Evolutionary conservation across 345 rosid species (phyloP).

Genomic region (Aurinia saxatilis): DNA sequence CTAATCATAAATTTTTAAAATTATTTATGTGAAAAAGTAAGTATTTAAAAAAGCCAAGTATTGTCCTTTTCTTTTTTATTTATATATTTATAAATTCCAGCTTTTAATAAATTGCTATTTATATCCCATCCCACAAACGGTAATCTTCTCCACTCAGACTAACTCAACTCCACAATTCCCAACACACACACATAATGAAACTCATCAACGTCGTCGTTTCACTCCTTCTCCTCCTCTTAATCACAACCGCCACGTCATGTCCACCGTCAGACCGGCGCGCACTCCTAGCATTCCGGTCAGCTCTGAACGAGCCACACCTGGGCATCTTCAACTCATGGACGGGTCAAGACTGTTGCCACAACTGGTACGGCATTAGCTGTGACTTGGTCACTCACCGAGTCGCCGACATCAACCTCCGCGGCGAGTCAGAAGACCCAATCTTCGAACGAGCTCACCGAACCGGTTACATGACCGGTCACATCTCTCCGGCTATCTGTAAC

Average conservation of each 20-base stretch:
- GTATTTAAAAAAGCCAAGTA: neutral
- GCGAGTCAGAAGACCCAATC: slow-evolving; percentile 85
- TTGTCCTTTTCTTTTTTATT: neutral
- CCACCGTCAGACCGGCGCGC: slow-evolving; percentile 71
- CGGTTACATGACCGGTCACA: slow-evolving; percentile 75
- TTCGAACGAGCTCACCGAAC: slow-evolving; percentile 51
- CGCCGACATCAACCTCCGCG: slow-evolving; percentile 86
- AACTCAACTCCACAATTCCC: slow-evolving; percentile 14
- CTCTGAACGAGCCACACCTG: slow-evolving; percentile 60
- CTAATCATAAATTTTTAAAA: slow-evolving; percentile 12
- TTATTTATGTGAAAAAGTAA: neutral
- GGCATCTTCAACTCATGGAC: slow-evolving; percentile 83
- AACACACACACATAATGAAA: slow-evolving; percentile 3
- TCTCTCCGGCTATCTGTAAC: slow-evolving; percentile 56
- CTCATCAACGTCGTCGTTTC: slow-evolving; percentile 18
- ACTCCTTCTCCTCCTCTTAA: slow-evolving; percentile 27
- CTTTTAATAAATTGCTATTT: neutral
- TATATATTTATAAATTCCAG: neutral
- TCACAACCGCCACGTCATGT: slow-evolving; percentile 44
- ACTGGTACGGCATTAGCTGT: slow-evolving; percentile 90
- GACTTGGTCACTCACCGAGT: slow-evolving; percentile 54
- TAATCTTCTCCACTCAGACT: slow-evolving; percentile 20
- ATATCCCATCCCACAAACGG: slow-evolving; percentile 3
- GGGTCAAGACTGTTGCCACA: slow-evolving; percentile 76
- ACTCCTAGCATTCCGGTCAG: slow-evolving; percentile 50